These are phyloP conservation scores for Hydnomerulius pinastri DNA, from an alignment of 768 basidiomycete species.

Conservation along the genomic window DNA sequence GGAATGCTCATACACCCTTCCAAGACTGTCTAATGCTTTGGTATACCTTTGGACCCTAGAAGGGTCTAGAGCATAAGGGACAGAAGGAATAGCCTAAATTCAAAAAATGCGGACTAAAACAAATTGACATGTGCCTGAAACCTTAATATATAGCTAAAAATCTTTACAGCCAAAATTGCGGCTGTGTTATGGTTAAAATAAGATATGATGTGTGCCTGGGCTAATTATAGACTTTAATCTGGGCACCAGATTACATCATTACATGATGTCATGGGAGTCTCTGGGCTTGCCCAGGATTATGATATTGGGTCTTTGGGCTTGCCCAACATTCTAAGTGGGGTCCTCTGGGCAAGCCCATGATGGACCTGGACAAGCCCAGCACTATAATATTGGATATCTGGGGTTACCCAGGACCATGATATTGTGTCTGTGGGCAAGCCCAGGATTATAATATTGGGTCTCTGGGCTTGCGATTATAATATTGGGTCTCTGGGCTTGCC, in stretches of 20 bases:
- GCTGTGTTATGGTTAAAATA: not conserved
- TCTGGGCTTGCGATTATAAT: not conserved
- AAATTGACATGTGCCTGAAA: not conserved
- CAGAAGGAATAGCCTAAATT: not conserved
- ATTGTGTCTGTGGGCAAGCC: not conserved
- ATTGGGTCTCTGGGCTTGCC: not conserved
- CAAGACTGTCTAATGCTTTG: not conserved
- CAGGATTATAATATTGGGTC: not conserved
- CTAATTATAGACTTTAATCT: not conserved
- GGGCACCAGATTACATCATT: not conserved
- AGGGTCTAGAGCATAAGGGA: not conserved
- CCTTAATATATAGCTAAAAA: not conserved
- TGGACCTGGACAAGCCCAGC: too few relatives aligned
- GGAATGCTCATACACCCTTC: not conserved
- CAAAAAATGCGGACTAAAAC: not conserved
- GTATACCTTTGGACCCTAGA: not conserved
- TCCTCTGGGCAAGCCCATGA: too few relatives aligned
- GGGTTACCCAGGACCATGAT: not conserved
- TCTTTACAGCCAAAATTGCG: not conserved
- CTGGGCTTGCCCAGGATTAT: not conserved
- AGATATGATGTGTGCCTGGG: not conserved
- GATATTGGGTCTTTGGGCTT: not conserved
- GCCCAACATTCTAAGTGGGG: too few relatives aligned
- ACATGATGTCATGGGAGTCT: not conserved
- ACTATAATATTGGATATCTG: not conserved